Evolutionary conservation across 177 flowering plant genomes (phyloP), one percentile per base, ranked within the genome.

Genomic region (Vitis hybrid): DNA sequence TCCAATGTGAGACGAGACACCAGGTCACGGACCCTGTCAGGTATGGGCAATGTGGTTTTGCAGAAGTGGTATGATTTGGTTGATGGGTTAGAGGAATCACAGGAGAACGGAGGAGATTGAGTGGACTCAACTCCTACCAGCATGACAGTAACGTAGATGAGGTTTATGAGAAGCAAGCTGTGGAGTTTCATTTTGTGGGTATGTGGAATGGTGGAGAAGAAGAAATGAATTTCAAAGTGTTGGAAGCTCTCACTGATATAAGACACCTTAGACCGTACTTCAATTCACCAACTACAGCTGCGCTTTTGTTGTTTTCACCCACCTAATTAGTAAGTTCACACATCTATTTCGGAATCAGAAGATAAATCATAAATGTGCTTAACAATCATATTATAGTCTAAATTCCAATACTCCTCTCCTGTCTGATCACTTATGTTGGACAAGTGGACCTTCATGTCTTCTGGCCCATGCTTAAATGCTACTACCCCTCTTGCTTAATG

Each of bases 1-100:
- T 92, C 94, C 59, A 92, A 56, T 9, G 94, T 88, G 52, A 94
- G 94, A 6, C 89, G 88, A 20, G 94, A 87, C 56, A 94, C 83
- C 9, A 94, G 86, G 83, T 91, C 91, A 24, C 66, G 6, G 17
- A 71, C 97, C 51, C 98, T 76, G n/a, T 51, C 62, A 50, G 14
- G 13, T 73, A 87, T 81, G 73, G 97, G 88, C 8, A 87, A 66
- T 1, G 74, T 18, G 11, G 82, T 66, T 35, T 80, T 74, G 84
- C 98, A 94, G 83, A 92, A 91, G 0, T 81, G 66, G 77, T 57
- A 75, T 9, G 81, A 71, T 8, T 70, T 71, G 9, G 95, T 84
- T 14, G 80, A 59, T 11, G 92, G 81, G 67, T 81, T 63, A 2
- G 87, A 69, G 3, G 79, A 20, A 73, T 81, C 91, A 66, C 98